Base-by-base conservation (phyloP, 108 stramenopile genomes). In the Discostella pseudostelligera region DNA sequence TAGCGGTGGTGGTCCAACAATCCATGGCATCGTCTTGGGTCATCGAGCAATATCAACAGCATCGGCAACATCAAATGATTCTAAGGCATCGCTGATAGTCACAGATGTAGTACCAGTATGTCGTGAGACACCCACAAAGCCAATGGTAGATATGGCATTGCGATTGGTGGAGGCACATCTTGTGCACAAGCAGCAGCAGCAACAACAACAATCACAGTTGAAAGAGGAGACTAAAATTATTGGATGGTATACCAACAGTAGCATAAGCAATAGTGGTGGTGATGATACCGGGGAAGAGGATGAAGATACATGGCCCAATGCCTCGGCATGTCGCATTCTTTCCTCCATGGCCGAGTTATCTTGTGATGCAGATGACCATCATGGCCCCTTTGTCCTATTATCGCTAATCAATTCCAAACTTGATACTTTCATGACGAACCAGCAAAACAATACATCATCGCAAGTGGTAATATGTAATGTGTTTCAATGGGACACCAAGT, bases 191-290 rank as follows among this genome's bases (percentile, higher is more conserved):
- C 13, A 21, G 16, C 7, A 21, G 20, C 10, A 47, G 19, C 29
- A 24, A 50, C 26, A 12, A 35, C 9, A 48, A 29, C 16, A 32
- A 36, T 48, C 16, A 36, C 1, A 46, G 13, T 29, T 7, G 24
- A 43, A 40, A 6, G 59, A 20, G 1, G 57, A 39, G 13, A 24
- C 55, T 20, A 60, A 20, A 28, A 78, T 91, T 53, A 71, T 91
- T 11, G 90, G 90, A 25, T 91, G 90, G 90, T 91, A 84, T 59
- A 84, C 81, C 39, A 70, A 80, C 62, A 79, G 74, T 44, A 60
- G 59, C 22, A 62, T 59, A 39, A 70, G 44, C 47, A 50, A 22
- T 22, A 37, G n/a, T 29, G 17, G 10, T 19, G 2, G 21, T 36
- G 25, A 13, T 4, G n/a, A 29, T 2, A 47, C 1, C 47, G 47